A percentile compares a stretch with the other conserved stretches of the same genome.
Conservation (phyloP, 164 flowering plant species). For the Liriodendron chinense region DNA sequence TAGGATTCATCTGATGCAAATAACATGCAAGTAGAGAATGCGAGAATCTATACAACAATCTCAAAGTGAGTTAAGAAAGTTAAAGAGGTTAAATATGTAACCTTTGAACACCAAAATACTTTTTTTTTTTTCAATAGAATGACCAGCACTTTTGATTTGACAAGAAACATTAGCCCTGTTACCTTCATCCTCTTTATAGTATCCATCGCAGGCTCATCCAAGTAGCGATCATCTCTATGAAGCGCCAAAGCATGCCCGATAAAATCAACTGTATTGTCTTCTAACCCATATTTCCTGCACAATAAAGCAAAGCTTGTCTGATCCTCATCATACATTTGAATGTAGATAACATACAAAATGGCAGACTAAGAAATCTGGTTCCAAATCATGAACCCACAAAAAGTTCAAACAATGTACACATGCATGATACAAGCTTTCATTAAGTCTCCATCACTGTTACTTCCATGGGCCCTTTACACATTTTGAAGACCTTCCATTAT, state of each 20-base stretch:
- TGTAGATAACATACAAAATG: neutral
- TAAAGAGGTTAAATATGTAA: neutral
- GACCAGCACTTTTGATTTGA: neutral
- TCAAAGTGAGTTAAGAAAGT: neutral
- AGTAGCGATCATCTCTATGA: constrained; percentile 64
- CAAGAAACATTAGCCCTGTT: constrained; percentile 8
- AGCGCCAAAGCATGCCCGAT: constrained; percentile 98
- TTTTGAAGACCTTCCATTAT: too few relatives aligned
- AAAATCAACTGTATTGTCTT: constrained; percentile 88
- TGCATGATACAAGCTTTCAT: too few relatives aligned
- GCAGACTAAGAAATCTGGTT: too few relatives aligned
- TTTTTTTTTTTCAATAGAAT: neutral
- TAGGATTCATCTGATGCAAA: too few relatives aligned
- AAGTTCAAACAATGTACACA: neutral
- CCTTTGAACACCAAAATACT: neutral
- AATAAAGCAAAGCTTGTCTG: constrained; percentile 1
- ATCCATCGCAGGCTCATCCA: constrained; percentile 80
- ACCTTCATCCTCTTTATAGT: constrained; percentile 92
- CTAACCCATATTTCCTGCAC: constrained; percentile 84
- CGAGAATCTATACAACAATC: too few relatives aligned
- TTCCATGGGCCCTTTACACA: too few relatives aligned
- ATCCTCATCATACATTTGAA: neutral
- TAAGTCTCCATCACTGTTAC: too few relatives aligned
- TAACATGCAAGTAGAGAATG: too few relatives aligned
- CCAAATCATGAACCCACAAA: neutral